phyloP scores from a whole-genome alignment of 2,329 filamentous ascomycete genomes.

The Penicillium sp. region DNA sequence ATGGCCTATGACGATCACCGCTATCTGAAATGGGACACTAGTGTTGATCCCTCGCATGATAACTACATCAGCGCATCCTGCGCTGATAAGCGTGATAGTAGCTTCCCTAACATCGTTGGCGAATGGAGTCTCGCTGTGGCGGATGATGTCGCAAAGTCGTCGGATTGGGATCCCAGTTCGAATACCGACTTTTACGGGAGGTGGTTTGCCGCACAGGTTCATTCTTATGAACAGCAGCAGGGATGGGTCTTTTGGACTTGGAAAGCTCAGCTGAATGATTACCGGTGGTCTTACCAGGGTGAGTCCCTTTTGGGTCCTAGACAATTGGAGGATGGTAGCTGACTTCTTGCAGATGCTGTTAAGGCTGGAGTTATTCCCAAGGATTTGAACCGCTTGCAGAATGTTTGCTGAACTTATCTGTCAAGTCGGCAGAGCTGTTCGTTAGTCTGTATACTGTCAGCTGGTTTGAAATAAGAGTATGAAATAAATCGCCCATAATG shows the following conservation, averaged over 20 bases:
- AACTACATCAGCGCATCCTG: conserved; percentile 56
- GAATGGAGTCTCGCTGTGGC: conserved; percentile 60
- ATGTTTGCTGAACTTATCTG: conserved; percentile 1
- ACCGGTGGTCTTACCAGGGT: conserved; percentile 34
- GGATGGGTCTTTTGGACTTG: conserved; percentile 63
- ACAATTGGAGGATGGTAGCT: conserved; percentile 45
- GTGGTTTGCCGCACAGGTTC: conserved; percentile 59
- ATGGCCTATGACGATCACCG: conserved; percentile 60
- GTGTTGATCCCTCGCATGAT: conserved; percentile 46
- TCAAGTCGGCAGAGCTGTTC: not conserved
- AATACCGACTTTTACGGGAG: conserved; percentile 55
- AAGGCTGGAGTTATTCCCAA: conserved; percentile 43
- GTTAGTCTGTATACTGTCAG: not conserved
- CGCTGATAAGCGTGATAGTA: conserved; percentile 45
- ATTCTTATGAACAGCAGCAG: conserved; percentile 54
- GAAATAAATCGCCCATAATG: not conserved
- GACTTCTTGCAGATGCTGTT: conserved; percentile 50
- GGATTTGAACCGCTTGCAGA: conserved; percentile 25
- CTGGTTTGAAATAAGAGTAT: not conserved
- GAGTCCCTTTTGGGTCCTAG: conserved; percentile 2
- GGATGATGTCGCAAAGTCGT: conserved; percentile 48
- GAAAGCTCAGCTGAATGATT: conserved; percentile 51
- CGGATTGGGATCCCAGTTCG: conserved; percentile 45
- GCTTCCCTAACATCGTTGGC: conserved; percentile 54
- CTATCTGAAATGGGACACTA: conserved; percentile 57